Evolutionary conservation across 1,284 basidiomycete genomes (phyloP).

Genomic region (Cryptococcus neoformans): DNA sequence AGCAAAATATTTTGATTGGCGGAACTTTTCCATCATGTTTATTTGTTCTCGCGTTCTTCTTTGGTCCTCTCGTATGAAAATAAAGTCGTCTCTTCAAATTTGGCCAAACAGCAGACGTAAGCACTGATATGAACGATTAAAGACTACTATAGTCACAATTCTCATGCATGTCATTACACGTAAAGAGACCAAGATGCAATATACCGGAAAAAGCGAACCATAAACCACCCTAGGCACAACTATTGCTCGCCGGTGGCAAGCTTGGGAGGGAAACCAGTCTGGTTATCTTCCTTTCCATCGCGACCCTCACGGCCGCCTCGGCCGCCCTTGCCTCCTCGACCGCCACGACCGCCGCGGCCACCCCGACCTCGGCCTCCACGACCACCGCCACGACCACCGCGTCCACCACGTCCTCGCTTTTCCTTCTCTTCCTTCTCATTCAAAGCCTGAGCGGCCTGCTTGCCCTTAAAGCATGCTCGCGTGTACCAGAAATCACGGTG

Average conservation of each 20-base stretch:
- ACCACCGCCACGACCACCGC: constrained; percentile 21
- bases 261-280: constrained; percentile 25
- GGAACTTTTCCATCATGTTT: no score
- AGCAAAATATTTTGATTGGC: no score
- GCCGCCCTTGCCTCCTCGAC: constrained; percentile 38
- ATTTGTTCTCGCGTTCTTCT: no score
- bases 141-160: not conserved
- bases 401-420: constrained; percentile 57
- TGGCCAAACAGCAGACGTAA: no score
- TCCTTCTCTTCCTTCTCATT: constrained; percentile 65
- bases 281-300: constrained; percentile 4
- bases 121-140: not conserved
- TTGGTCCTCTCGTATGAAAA: no score
- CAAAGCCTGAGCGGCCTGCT: constrained; percentile 54
- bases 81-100: no score
- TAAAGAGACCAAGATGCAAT: not conserved
- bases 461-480: constrained; percentile 58
- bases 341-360: constrained; percentile 31
- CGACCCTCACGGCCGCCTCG: constrained; percentile 25
- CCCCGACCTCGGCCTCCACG: constrained; percentile 44
- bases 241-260: constrained; percentile 4
- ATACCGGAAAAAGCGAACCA: no score
- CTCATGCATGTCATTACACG: constrained; percentile 8
- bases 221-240: no score
- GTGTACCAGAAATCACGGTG: constrained; percentile 76